These are phyloP conservation scores for Trypanosoma boissoni DNA, from an alignment of 208 protist genomes.

Conservation along the genomic window DNA sequence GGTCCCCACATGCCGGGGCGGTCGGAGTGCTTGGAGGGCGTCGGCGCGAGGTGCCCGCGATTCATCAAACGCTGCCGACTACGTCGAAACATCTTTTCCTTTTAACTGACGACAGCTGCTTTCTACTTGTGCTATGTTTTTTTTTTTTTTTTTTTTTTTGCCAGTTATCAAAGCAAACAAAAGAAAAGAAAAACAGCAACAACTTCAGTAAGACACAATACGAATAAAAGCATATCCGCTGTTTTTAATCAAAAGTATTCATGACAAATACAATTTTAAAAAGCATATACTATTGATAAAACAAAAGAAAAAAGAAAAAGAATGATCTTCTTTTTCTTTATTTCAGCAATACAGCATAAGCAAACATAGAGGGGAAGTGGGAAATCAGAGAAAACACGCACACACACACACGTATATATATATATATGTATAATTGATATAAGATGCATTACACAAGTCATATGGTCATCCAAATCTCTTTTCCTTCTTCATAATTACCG, in stretches of 20 bases:
- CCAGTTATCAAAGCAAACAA: neutral
- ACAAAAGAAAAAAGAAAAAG: conserved; percentile 20
- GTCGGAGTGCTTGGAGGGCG: conserved; percentile 83
- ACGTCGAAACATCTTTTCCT: conserved; percentile 63
- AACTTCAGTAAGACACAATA: no score
- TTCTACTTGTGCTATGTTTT: neutral
- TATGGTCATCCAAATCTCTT: neutral
- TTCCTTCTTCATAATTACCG: conserved; percentile 16
- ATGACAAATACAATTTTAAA: conserved; percentile 13
- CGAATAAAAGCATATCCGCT: no score
- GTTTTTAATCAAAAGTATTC: no score
- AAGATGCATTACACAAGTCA: no score
- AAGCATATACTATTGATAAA: conserved; percentile 1
- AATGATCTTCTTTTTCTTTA: conserved; percentile 1
- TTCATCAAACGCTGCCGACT: conserved; percentile 49
- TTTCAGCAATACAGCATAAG: neutral
- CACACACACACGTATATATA: neutral
- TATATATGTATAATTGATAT: conserved; percentile 9
- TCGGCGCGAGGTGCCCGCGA: conserved; percentile 73
- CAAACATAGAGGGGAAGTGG: neutral
- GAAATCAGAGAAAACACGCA: neutral
- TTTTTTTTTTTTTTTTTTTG: neutral
- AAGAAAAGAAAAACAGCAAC: no score
- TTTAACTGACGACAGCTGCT: neutral
- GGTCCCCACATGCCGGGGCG: conserved; percentile 86